A percentile compares a stretch with the other conserved stretches of the same genome.
phyloP scores from a whole-genome alignment of 1,284 basidiomycete species.

The Entoloma clypeatum region DNA sequence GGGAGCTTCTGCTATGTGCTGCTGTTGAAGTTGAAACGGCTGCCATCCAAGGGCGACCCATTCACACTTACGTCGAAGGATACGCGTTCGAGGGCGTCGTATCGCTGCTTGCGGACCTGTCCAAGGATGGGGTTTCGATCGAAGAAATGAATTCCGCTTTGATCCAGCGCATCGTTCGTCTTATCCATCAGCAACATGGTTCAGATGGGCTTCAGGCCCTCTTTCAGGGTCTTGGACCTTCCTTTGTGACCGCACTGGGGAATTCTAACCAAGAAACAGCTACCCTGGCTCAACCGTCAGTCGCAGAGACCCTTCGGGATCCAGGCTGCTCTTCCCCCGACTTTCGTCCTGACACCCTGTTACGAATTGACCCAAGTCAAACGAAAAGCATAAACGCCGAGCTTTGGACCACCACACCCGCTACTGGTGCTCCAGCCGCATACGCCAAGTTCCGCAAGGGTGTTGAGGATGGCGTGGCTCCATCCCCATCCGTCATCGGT shows the following conservation, averaged over 20 bases:
- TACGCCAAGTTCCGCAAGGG: conserved; percentile 29
- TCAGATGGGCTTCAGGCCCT: conserved; percentile 22
- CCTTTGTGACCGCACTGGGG: conserved; percentile 24
- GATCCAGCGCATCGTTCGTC: conserved; percentile 22
- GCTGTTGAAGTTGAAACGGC: conserved; percentile 28
- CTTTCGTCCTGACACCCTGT: neutral
- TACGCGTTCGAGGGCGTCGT: conserved; percentile 32
- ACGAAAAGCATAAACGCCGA: conserved; percentile 6
- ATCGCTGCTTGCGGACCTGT: conserved; percentile 33
- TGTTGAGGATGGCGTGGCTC: conserved; percentile 39
- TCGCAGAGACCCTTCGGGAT: neutral
- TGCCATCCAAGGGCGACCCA: conserved; percentile 16
- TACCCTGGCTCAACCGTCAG: neutral
- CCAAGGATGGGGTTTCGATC: conserved; percentile 22
- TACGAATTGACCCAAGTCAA: conserved; percentile 13
- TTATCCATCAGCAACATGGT: conserved; percentile 23
- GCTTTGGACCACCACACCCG: conserved; percentile 15
- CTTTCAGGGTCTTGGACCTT: conserved; percentile 28
- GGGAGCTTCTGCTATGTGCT: conserved; percentile 33
- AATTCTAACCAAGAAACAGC: conserved; percentile 15
- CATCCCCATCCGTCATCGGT: conserved; percentile 53
- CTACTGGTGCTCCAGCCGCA: conserved; percentile 19
- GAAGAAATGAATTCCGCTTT: conserved; percentile 21
- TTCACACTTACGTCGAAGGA: conserved; percentile 18
- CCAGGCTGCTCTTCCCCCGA: neutral